Conservation (phyloP, 2,329 filamentous ascomycete species). For the Apiospora marii region DNA sequence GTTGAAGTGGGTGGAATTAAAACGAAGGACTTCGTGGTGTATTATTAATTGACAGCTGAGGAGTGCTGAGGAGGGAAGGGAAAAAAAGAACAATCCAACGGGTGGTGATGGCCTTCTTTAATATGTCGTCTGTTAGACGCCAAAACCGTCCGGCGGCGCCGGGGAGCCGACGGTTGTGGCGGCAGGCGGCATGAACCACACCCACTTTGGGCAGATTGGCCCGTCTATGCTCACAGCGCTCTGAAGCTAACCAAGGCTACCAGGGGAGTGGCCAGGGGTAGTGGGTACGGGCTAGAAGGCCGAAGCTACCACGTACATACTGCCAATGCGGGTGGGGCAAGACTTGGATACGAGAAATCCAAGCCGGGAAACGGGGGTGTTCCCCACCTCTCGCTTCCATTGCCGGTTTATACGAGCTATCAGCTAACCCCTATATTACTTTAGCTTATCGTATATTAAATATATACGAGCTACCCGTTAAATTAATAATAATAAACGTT, state of each 20-base stretch:
- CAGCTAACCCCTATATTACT: too few relatives aligned
- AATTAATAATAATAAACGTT: too few relatives aligned
- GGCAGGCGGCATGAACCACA: neutral
- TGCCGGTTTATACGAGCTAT: neutral
- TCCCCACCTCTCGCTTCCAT: neutral
- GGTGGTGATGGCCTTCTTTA: neutral
- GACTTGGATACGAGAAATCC: neutral
- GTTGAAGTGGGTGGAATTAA: slow-evolving; percentile 2
- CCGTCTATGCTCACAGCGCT: slow-evolving; percentile 7
- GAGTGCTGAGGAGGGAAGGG: neutral
- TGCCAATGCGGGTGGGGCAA: neutral
- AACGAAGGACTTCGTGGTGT: slow-evolving; percentile 9
- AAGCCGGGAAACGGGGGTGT: neutral
- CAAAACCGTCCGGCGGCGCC: neutral
- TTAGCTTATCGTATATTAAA: too few relatives aligned
- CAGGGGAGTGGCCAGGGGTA: neutral
- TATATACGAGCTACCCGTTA: too few relatives aligned
- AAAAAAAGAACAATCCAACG: neutral
- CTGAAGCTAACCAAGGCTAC: neutral
- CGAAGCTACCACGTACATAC: neutral
- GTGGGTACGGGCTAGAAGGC: neutral
- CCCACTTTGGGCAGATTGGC: slow-evolving; percentile 11
- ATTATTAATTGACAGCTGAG: slow-evolving; percentile 20
- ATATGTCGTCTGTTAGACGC: neutral
- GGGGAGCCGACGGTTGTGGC: neutral